These are phyloP conservation scores for Xylariaceae sp. DNA, from an alignment of 2,329 filamentous ascomycete genomes.

Conservation along the genomic window DNA sequence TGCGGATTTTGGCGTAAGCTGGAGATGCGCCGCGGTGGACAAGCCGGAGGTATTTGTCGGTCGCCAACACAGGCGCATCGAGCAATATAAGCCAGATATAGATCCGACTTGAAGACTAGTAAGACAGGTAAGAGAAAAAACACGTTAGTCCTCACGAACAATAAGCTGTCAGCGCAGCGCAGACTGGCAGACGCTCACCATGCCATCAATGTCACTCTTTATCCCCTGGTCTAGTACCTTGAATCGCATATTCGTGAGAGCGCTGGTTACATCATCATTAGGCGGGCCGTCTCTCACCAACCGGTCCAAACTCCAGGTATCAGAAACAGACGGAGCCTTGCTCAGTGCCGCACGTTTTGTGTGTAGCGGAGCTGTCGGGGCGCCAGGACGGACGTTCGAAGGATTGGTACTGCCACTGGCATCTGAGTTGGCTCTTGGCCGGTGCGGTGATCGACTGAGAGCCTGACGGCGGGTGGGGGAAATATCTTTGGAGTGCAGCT, in stretches of 20 bases:
- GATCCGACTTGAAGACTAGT: slow-evolving; percentile 81
- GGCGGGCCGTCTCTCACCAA: slow-evolving; percentile 76
- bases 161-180: background rate
- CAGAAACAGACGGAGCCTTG: slow-evolving; percentile 45
- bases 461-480: slow-evolving; percentile 36
- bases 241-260: slow-evolving; percentile 65
- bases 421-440: slow-evolving; percentile 69
- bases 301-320: slow-evolving; percentile 62
- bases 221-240: slow-evolving; percentile 72
- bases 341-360: slow-evolving; percentile 40
- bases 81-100: slow-evolving; percentile 96
- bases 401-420: slow-evolving; percentile 39
- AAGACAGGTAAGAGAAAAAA: background rate
- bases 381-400: slow-evolving; percentile 33
- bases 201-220: slow-evolving; percentile 73
- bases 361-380: slow-evolving; percentile 34
- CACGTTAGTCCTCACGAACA: background rate
- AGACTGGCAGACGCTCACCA: slow-evolving; percentile 48
- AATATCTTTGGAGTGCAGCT: slow-evolving; percentile 29
- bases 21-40: slow-evolving; percentile 91
- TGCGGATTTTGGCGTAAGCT: slow-evolving; percentile 94
- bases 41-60: slow-evolving; percentile 81
- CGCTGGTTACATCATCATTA: slow-evolving; percentile 60
- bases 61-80: slow-evolving; percentile 76
- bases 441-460: slow-evolving; percentile 44